Conservation (phyloP, 139 green algal genomes). For the Chlamydomonas sp. region DNA sequence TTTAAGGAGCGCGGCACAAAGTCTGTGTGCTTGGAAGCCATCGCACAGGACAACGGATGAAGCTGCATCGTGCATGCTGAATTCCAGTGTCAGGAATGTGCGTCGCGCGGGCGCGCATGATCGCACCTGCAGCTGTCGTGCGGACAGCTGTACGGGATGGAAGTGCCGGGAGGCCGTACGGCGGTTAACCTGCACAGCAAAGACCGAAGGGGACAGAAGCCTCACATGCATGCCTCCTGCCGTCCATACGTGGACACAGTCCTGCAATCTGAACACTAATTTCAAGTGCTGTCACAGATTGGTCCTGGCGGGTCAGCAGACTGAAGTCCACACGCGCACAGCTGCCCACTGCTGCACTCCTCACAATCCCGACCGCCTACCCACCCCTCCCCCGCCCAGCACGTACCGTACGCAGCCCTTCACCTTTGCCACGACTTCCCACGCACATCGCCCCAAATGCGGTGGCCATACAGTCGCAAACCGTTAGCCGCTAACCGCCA, state of each 20-base stretch:
- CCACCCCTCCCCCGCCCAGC: background rate
- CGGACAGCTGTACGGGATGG: conserved; percentile 42
- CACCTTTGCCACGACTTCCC: background rate
- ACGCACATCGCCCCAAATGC: background rate
- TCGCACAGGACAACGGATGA: too few relatives aligned
- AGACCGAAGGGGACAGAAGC: background rate
- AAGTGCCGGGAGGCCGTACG: conserved; percentile 36
- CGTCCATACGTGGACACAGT: background rate
- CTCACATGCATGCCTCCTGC: background rate
- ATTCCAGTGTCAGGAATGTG: too few relatives aligned
- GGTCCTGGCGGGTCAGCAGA: background rate
- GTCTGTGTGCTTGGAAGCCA: too few relatives aligned
- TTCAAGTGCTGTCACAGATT: background rate
- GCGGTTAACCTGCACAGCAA: conserved; percentile 35
- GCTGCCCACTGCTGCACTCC: background rate
- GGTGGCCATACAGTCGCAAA: too few relatives aligned
- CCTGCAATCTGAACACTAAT: background rate
- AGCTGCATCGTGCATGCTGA: too few relatives aligned
- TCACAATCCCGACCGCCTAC: background rate
- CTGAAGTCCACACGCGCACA: background rate
- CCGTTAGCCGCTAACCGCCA: background rate
- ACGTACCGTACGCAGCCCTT: background rate
- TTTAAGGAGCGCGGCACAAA: too few relatives aligned
- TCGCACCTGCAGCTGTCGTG: conserved; percentile 38
- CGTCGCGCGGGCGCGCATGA: too few relatives aligned